Evolutionary conservation across 2,329 filamentous ascomycete species (phyloP), one percentile per base, ranked within the genome.

Genomic region (Xylariaceae sp.): DNA sequence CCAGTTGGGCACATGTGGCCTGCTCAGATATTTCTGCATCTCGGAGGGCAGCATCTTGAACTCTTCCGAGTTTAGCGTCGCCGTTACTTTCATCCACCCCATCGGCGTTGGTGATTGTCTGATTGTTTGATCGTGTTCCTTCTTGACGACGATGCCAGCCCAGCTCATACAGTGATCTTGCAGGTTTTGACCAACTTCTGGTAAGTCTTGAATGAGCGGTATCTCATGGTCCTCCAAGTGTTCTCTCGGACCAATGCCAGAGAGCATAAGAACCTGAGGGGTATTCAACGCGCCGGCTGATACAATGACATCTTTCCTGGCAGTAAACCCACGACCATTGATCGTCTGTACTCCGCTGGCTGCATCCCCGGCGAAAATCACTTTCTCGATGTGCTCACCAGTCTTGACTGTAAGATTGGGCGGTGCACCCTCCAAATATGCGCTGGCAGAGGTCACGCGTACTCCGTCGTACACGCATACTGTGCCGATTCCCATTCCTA

Each of bases 371-470:
- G 41, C 19, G 2, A 51, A 16, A 2, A 50, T 19, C 11, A 52
- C 30, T 22, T 39, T 49, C 9, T 36, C 42, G 4, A 52, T 43
- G 9, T 47, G 42, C 4, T 38, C 19, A 26, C 42, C 24, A 15
- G 42, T 30, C 17, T 41, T 19, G 24, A 52, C 38, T 2, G 36
- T 39, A 6, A 54, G 40, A 30, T 52, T 52, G 2, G 28, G 12
- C 3, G 51, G 45, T 6, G 40, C 29, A 4, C 31, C 22, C 8
- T 16, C 15, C 4, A 54, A 34, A 30, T 51, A 48, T 4, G 71
- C 71, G 3, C 60, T 57, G 0, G 72, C 67, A 0, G 69, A 73
- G 0, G 63, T 64, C 37, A 51, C 44, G 4, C 71, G 56, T 15
- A 60, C 34, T 0, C 69, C 71, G n/a, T 67, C 55, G 16, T 65